phyloP scores from a whole-genome alignment of 2,329 filamentous ascomycete genomes.

The Chaetothyriales sp. region DNA sequence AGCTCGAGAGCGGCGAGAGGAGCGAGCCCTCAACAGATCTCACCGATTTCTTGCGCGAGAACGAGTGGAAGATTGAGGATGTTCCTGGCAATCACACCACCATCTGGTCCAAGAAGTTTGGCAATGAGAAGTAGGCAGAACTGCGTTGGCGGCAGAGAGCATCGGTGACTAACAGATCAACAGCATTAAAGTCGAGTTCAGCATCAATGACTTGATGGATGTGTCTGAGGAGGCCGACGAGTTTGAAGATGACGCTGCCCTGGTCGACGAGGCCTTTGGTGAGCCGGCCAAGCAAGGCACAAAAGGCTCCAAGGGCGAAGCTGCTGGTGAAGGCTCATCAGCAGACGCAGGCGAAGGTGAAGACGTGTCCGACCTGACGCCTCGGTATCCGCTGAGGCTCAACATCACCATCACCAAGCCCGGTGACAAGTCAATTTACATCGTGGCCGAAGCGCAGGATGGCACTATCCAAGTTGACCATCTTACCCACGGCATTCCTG shows the following conservation, averaged over 20 bases:
- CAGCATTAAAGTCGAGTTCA: conserved; percentile 68
- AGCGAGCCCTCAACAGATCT: conserved; percentile 61
- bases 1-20: conserved; percentile 62
- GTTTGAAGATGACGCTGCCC: conserved; percentile 28
- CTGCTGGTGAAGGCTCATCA: conserved; percentile 42
- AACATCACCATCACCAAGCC: conserved; percentile 82
- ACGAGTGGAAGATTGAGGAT: conserved; percentile 67
- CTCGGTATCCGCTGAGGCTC: conserved; percentile 63
- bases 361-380: conserved; percentile 39
- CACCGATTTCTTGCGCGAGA: conserved; percentile 76
- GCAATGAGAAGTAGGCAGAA: conserved; percentile 63
- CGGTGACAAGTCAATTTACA: conserved; percentile 66
- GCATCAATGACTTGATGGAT: conserved; percentile 65
- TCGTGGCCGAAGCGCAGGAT: conserved; percentile 76
- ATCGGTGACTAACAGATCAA: conserved; percentile 14
- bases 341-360: conserved; percentile 42
- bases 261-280: conserved; percentile 42
- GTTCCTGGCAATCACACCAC: conserved; percentile 75
- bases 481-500: conserved; percentile 39
- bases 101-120: conserved; percentile 63
- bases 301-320: conserved; percentile 36
- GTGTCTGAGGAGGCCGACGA: conserved; percentile 44
- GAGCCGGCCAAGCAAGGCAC: conserved; percentile 41
- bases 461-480: conserved; percentile 78
- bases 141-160: neutral